Base-by-base conservation (phyloP, 371 early-diverging fungal genomes). In the Mucor circinelloides region DNA sequence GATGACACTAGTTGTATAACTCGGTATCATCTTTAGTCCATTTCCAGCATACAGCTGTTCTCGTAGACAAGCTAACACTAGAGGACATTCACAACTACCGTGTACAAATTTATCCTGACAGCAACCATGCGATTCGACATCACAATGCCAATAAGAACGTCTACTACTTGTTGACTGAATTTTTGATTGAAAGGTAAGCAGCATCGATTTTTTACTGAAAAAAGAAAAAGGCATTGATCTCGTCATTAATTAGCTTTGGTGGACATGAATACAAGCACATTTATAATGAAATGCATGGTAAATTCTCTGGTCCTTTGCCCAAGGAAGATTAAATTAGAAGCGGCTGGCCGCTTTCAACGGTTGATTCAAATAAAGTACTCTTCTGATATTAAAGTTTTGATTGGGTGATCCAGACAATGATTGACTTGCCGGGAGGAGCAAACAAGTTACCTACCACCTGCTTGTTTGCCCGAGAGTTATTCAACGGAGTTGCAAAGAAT, bases 91-190 rank as follows among this genome's bases (percentile, higher is more conserved):
- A 89, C 54, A 85, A 87, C 17, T 95, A 92, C 75, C 91, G 89
- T 27, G 85, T 93, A 25, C 94, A 93, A 42, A 85, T 89, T 60
- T 95, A 89, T 76, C 86, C 97, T 1, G 98, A 98, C 67, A 92
- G 90, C 27, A 93, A 97, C 72, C 98, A 98, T 76, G 73, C 86
- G 21, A 97, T 97, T 69, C 71, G 76, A 44, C 78, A 80, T 38
- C 85, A 90, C 67, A 88, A 86, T 61, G 92, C 93, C 21, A 85
- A 87, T 55, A 78, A 77, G 21, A 87, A 90, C 59, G 83, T 92
- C 19, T 89, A 80, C 30, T 71, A 73, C 60, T 60, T 78, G 25
- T 57, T 80, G 55, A 80, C 81, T 8, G 72, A 75, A 7, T 77
- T 58, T 31, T 60, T 80, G 7, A 58, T 69, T 19, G 74, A 80